Evolutionary conservation across 83 land plant genomes (phyloP).

Genomic region (Diphasiastrum complanatum): DNA sequence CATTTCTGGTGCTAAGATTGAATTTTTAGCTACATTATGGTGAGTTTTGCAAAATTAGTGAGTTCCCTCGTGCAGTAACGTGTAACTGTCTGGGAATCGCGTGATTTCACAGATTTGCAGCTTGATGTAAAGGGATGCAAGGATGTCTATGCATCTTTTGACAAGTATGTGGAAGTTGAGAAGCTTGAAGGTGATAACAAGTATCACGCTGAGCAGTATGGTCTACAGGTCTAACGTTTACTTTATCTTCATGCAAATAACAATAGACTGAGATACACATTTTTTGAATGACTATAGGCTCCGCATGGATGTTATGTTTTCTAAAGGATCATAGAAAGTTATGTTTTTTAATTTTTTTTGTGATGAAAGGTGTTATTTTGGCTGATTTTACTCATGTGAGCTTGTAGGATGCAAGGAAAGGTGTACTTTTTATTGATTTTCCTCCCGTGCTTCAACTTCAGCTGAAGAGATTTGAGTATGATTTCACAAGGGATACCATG

Average conservation of each 20-base stretch:
- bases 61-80: too few species aligned
- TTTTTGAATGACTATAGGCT: not conserved
- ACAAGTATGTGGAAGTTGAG: conserved; percentile 98
- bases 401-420: conserved; percentile 96
- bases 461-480: conserved; percentile 94
- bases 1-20: not conserved
- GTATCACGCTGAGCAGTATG: conserved; percentile 88
- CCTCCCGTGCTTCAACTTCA: conserved; percentile 99
- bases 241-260: not conserved
- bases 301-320: not conserved
- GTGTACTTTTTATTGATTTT: conserved; percentile 93
- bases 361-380: not conserved
- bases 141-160: conserved; percentile 91
- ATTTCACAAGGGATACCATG: conserved; percentile 95
- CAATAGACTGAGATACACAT: not conserved
- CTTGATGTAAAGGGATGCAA: conserved; percentile 95
- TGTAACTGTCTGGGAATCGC: too few species aligned
- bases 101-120: conserved; percentile 64
- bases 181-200: conserved; percentile 93
- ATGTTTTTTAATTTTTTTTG: not conserved
- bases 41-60: too few species aligned
- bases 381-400: not conserved
- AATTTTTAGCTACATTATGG: not conserved
- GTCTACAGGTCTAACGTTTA: conserved; percentile 55
- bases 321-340: not conserved